These are phyloP conservation scores for Ophiostoma quercus DNA, from an alignment of 2,329 filamentous ascomycete genomes.

Conservation along the genomic window DNA sequence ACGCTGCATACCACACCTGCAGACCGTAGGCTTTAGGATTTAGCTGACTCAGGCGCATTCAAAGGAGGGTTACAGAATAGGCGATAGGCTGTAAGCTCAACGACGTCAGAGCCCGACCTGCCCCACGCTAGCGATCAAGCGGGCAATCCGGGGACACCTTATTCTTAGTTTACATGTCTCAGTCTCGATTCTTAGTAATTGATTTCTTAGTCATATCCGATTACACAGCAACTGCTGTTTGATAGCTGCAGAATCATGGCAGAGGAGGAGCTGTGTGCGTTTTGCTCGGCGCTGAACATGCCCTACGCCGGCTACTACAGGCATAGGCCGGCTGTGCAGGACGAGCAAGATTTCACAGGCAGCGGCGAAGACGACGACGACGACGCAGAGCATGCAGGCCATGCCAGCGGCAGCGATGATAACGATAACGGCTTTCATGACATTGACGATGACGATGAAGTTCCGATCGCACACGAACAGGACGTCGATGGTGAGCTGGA, in stretches of 20 bases:
- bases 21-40: not conserved
- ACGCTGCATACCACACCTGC: too few species aligned
- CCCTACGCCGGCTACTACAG: slow-evolving; percentile 13
- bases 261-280: not conserved
- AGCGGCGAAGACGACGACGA: not conserved
- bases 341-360: not conserved
- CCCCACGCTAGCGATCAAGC: not conserved
- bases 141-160: not conserved
- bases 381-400: not conserved
- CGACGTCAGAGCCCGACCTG: not conserved
- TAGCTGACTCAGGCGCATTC: not conserved
- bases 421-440: not conserved
- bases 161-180: not conserved
- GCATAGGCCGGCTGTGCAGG: not conserved
- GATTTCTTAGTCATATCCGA: not conserved
- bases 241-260: not conserved
- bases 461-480: not conserved
- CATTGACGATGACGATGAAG: not conserved
- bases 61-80: not conserved
- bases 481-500: not conserved
- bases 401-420: not conserved
- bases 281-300: slow-evolving; percentile 11
- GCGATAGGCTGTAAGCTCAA: not conserved
- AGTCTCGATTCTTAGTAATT: not conserved
- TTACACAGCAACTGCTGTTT: not conserved